Conservation (phyloP, 495 filamentous ascomycete genomes). For the Xylaria bambusicola region DNA sequence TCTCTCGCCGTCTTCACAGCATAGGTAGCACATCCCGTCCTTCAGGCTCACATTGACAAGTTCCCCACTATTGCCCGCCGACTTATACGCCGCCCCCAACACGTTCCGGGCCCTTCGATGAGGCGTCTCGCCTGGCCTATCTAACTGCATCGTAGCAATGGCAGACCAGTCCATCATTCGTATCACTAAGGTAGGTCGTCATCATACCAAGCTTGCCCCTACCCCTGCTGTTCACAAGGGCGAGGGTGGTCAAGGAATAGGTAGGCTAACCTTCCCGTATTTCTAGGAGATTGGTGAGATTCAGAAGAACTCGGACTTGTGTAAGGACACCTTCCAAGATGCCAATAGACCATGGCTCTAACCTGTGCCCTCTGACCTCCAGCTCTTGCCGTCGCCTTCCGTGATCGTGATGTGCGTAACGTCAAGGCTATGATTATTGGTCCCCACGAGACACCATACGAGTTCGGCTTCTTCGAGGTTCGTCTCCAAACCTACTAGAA, state of each 20-base stretch:
- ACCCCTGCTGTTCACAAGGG: not conserved
- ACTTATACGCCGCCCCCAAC: not conserved
- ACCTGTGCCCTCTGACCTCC: constrained; percentile 11
- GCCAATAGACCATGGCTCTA: constrained; percentile 1
- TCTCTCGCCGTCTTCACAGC: not conserved
- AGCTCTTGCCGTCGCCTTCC: constrained; percentile 85
- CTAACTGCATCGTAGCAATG: constrained; percentile 46
- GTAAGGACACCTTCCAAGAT: constrained; percentile 45
- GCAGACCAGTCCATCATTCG: constrained; percentile 84
- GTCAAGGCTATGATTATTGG: constrained; percentile 89
- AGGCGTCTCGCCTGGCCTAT: constrained; percentile 6
- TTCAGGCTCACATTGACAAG: too few relatives aligned
- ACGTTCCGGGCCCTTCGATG: constrained; percentile 5
- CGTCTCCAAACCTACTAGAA: constrained; percentile 21
- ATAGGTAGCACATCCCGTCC: not conserved
- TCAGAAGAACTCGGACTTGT: constrained; percentile 77
- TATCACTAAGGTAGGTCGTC: constrained; percentile 69
- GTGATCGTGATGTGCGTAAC: constrained; percentile 84
- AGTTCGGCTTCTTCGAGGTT: constrained; percentile 96
- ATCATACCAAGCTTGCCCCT: constrained; percentile 9
- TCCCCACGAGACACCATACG: constrained; percentile 92
- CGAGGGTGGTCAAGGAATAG: constrained; percentile 26
- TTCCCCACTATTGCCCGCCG: not conserved
- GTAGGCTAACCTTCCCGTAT: constrained; percentile 38
- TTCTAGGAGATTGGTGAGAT: constrained; percentile 79